Percentiles rank a stretch among this genome's conserved stretches.
Conservation (phyloP, 495 filamentous ascomycete genomes). For the Tuber microsphaerosporum region DNA sequence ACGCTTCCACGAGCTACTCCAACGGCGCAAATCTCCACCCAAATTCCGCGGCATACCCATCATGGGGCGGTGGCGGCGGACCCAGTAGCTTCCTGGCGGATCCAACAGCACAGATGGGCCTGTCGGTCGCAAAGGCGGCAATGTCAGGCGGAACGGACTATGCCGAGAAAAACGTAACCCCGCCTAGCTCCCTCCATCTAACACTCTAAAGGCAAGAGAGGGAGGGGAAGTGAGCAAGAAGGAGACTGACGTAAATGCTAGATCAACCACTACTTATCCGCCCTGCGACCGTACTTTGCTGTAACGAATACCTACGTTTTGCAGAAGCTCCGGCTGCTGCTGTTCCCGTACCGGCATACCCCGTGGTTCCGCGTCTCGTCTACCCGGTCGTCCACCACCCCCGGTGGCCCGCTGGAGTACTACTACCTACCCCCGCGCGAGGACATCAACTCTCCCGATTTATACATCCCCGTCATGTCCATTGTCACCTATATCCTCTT, state of each 20-base stretch:
- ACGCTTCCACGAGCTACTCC: constrained; percentile 66
- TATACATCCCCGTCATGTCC: constrained; percentile 96
- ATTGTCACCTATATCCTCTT: constrained; percentile 95
- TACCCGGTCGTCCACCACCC: constrained; percentile 52
- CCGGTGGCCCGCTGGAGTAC: constrained; percentile 62
- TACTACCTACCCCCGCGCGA: constrained; percentile 93
- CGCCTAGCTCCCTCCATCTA: neutral
- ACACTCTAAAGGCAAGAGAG: neutral
- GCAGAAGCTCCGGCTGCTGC: constrained; percentile 75
- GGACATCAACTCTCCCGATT: constrained; percentile 94
- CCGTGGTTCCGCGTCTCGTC: constrained; percentile 70
- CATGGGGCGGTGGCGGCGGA: constrained; percentile 26
- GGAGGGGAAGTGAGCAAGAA: neutral
- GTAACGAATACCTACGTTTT: constrained; percentile 89
- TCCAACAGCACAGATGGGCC: constrained; percentile 90
- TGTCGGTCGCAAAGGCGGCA: constrained; percentile 87
- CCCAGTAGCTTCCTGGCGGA: constrained; percentile 91
- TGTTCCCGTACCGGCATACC: constrained; percentile 95
- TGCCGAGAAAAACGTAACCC: constrained; percentile 78
- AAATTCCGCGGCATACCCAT: constrained; percentile 49
- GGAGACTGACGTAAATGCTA: constrained; percentile 40
- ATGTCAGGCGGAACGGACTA: constrained; percentile 84
- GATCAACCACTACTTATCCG: constrained; percentile 87
- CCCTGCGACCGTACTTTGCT: constrained; percentile 95
- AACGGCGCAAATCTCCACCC: constrained; percentile 31